phyloP scores from a whole-genome alignment of 2,329 filamentous ascomycete genomes.

The Pestalotiopsis sp. region DNA sequence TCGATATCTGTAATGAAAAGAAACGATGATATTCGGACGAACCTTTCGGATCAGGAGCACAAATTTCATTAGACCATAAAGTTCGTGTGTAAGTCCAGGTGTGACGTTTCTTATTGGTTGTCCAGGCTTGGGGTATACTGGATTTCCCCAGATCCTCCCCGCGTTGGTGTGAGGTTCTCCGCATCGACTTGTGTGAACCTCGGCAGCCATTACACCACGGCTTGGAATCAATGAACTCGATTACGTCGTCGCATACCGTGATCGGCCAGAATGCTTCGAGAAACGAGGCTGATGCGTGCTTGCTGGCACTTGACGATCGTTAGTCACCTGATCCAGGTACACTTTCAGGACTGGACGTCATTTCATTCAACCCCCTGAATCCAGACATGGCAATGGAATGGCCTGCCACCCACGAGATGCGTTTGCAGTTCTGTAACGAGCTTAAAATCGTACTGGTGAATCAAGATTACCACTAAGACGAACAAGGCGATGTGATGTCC shows the following conservation, averaged over 20 bases:
- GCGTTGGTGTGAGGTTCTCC: slow-evolving; percentile 1
- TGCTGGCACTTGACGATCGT: no score
- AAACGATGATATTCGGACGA: background rate
- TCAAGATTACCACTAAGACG: background rate
- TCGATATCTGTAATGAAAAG: background rate
- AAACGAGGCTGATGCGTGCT: no score
- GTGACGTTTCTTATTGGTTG: background rate
- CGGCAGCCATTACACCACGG: background rate
- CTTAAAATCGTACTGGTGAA: background rate
- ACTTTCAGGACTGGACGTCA: no score
- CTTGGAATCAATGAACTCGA: background rate
- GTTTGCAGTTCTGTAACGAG: background rate
- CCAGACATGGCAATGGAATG: no score
- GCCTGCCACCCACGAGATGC: background rate
- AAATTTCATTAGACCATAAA: background rate
- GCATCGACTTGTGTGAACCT: background rate
- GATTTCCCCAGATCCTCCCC: background rate
- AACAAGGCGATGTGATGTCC: background rate
- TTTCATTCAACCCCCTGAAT: no score
- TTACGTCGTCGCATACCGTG: background rate
- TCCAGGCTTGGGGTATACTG: background rate
- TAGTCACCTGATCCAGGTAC: no score
- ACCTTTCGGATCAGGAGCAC: background rate
- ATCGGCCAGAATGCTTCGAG: no score
- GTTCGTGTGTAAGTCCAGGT: background rate